Conservation (phyloP, 495 filamentous ascomycete genomes). For the Aspergillus carlsbadensis region DNA sequence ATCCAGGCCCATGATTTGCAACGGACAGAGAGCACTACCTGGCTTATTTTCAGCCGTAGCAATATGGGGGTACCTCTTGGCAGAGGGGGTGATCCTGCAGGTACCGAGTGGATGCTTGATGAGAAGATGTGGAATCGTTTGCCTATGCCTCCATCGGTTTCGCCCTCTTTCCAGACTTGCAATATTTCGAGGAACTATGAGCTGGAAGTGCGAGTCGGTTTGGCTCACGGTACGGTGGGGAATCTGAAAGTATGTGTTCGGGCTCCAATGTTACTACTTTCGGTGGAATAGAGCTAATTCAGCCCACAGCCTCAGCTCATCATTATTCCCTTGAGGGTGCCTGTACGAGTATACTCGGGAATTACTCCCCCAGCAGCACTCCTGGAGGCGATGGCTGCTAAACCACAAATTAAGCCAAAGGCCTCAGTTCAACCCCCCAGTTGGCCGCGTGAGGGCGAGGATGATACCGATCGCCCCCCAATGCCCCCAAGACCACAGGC, state of each 20-base stretch:
- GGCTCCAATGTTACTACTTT: neutral
- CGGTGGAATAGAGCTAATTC: neutral
- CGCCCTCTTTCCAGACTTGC: conserved; percentile 84
- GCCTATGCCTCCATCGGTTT: conserved; percentile 76
- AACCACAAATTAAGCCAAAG: conserved; percentile 27
- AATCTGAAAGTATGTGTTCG: conserved; percentile 49
- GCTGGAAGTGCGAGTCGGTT: conserved; percentile 74
- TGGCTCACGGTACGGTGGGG: conserved; percentile 56
- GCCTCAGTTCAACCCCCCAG: conserved; percentile 24
- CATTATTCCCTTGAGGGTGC: conserved; percentile 73
- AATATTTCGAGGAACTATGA: conserved; percentile 82
- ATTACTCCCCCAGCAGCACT: conserved; percentile 78
- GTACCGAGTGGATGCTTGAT: conserved; percentile 67
- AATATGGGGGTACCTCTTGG: conserved; percentile 67
- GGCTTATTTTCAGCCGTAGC: conserved; percentile 65
- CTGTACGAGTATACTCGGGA: conserved; percentile 83
- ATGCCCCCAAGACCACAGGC: conserved; percentile 35
- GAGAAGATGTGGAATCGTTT: conserved; percentile 63
- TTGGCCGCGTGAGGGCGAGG: conserved; percentile 18
- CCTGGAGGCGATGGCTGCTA: conserved; percentile 61
- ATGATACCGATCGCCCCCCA: conserved; percentile 29
- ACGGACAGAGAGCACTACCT: conserved; percentile 63
- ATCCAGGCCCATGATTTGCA: conserved; percentile 71
- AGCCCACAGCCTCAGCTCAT: conserved; percentile 60
- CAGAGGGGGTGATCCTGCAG: conserved; percentile 54